phyloP scores from a whole-genome alignment of 768 basidiomycete genomes.

The Panaeolus papilionaceus region DNA sequence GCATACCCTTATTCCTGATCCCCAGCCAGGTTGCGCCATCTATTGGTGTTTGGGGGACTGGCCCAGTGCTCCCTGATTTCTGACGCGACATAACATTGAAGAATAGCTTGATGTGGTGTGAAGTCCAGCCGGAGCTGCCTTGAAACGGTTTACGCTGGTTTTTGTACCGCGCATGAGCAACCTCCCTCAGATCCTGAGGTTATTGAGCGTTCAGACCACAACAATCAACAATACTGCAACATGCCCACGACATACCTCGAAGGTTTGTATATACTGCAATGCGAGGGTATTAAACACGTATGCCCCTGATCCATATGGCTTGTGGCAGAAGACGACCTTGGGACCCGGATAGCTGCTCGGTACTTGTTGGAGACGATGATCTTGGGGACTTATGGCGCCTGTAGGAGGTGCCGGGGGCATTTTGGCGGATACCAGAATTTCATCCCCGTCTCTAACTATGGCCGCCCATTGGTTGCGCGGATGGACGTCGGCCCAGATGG shows the following conservation, averaged over 20 bases:
- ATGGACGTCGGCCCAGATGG: constrained; percentile 4
- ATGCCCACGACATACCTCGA: neutral
- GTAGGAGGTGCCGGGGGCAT: neutral
- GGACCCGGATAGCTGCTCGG: neutral
- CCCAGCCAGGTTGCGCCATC: neutral
- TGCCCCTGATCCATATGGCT: neutral
- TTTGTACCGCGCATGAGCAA: neutral
- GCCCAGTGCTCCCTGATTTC: neutral
- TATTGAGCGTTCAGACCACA: neutral
- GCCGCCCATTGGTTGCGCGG: neutral
- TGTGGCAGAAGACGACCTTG: constrained; percentile 5
- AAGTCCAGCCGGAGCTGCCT: neutral
- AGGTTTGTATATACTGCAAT: neutral
- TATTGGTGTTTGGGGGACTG: neutral
- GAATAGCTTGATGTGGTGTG: neutral
- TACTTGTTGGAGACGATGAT: neutral
- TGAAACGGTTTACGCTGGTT: neutral
- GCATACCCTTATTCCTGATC: neutral
- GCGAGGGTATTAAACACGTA: neutral
- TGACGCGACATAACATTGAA: neutral
- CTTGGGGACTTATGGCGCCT: neutral
- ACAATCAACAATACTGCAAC: neutral
- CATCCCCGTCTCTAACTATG: neutral
- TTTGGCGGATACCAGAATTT: neutral
- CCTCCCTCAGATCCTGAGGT: neutral